A percentile compares a stretch with the other conserved stretches of the same genome.
These are phyloP conservation scores for Thelonectria discophora DNA, from an alignment of 2,329 filamentous ascomycete species.

Conservation along the genomic window DNA sequence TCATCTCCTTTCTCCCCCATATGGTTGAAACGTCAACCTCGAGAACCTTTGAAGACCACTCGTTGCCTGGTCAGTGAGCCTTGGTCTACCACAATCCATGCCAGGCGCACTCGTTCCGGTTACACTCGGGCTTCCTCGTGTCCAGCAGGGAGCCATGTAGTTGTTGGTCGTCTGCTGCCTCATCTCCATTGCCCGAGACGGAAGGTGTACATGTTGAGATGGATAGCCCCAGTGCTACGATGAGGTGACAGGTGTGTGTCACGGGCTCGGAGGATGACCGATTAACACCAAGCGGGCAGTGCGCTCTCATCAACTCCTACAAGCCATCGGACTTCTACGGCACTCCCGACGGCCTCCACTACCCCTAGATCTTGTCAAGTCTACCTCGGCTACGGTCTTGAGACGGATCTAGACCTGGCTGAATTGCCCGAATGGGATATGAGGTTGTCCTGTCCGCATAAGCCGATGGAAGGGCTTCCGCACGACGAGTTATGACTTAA, in stretches of 20 bases:
- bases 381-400: background rate
- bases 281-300: background rate
- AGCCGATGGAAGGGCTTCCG: too few species aligned
- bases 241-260: background rate
- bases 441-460: too few species aligned
- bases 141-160: background rate
- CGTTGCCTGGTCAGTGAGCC: background rate
- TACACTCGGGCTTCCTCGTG: background rate
- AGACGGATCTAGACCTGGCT: background rate
- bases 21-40: too few species aligned
- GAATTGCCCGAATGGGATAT: background rate
- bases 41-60: too few species aligned
- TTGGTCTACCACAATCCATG: background rate
- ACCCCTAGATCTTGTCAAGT: background rate
- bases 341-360: background rate
- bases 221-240: background rate
- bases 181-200: background rate
- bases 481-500: too few species aligned
- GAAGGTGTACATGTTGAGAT: background rate
- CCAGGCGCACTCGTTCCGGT: background rate
- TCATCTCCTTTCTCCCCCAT: too few species aligned
- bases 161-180: constrained; percentile 1
- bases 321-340: background rate
- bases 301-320: background rate
- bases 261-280: background rate